Evolutionary conservation across 1,284 basidiomycete species (phyloP).

Genomic region (Stygiomarasmius scandens): DNA sequence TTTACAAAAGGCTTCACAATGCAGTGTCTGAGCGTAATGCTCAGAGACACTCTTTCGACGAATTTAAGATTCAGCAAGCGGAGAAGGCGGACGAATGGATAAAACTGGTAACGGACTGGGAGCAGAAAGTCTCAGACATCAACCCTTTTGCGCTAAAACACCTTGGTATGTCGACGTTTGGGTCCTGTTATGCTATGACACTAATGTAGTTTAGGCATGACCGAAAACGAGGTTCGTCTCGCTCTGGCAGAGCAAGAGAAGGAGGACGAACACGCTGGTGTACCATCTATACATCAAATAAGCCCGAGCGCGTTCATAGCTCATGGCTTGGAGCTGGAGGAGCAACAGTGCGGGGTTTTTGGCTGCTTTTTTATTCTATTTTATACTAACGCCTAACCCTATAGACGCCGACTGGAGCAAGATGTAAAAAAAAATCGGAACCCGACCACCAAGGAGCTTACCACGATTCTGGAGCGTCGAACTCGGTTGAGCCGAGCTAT

Average conservation of each 20-base stretch:
- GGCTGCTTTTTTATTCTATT: not conserved
- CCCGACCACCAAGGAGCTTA: not conserved
- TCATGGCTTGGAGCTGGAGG: conserved; percentile 19
- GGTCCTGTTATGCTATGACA: not conserved
- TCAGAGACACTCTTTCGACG: not conserved
- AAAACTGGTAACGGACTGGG: not conserved
- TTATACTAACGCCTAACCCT: not conserved
- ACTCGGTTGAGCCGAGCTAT: conserved; percentile 1
- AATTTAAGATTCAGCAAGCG: not conserved
- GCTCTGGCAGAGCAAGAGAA: conserved; percentile 18
- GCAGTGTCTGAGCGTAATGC: not conserved
- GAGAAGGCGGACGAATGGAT: not conserved
- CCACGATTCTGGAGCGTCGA: not conserved
- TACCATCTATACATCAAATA: conserved; percentile 7
- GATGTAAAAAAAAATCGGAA: not conserved
- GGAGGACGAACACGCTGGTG: not conserved
- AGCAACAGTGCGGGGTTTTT: conserved; percentile 18
- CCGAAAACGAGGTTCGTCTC: conserved; percentile 13
- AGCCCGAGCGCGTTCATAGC: conserved; percentile 13
- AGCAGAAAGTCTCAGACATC: not conserved
- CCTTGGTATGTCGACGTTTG: conserved; percentile 1
- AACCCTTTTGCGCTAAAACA: not conserved
- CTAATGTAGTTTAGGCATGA: conserved; percentile 6
- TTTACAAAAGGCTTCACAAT: not conserved
- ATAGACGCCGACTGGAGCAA: not conserved